Evolutionary conservation across 371 early-diverging fungal genomes (phyloP).

Genomic region (Mortierella sp.): DNA sequence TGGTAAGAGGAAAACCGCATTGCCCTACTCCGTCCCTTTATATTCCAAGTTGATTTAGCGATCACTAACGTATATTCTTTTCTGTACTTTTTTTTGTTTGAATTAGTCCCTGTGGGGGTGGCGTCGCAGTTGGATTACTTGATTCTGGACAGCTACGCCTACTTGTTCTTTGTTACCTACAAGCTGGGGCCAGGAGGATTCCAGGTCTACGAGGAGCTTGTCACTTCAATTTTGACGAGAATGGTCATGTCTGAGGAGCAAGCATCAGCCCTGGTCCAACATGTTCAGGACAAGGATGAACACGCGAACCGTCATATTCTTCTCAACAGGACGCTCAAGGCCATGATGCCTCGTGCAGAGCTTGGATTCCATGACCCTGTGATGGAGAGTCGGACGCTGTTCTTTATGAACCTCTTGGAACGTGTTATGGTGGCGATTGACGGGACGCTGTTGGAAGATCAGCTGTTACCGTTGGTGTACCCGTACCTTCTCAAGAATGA

Average conservation of each 20-base stretch:
- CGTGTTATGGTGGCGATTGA: constrained; percentile 66
- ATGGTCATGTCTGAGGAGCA: constrained; percentile 40
- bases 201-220: constrained; percentile 51
- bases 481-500: constrained; percentile 64
- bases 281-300: constrained; percentile 1
- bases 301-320: constrained; percentile 28
- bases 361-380: constrained; percentile 47
- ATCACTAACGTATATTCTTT: neutral
- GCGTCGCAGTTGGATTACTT: constrained; percentile 36
- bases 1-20: constrained; percentile 16
- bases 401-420: constrained; percentile 69
- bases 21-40: neutral
- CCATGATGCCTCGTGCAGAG: constrained; percentile 49
- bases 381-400: constrained; percentile 63
- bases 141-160: constrained; percentile 56
- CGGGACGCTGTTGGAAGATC: constrained; percentile 62
- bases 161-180: constrained; percentile 50
- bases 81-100: neutral
- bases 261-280: constrained; percentile 3
- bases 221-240: constrained; percentile 47
- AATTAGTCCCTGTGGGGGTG: constrained; percentile 28
- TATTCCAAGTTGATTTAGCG: neutral
- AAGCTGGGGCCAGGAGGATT: constrained; percentile 54
- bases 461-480: constrained; percentile 70
- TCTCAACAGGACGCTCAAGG: constrained; percentile 41